Evolutionary conservation across 192 early-diverging fungal species (phyloP).

Genomic region (Podila verticillata): DNA sequence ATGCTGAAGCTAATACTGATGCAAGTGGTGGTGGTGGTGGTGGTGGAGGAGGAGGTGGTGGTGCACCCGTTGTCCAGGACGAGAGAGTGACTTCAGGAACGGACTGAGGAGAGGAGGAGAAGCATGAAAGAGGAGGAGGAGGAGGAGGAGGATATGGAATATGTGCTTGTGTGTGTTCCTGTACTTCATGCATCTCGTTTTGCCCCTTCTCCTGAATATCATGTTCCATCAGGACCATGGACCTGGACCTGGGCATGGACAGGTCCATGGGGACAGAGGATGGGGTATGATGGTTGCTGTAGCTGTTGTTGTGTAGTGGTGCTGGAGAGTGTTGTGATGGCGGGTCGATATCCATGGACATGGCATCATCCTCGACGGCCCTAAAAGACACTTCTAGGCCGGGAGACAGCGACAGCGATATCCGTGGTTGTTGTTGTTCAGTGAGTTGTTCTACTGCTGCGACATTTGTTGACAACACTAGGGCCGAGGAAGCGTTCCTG

Average conservation of each 20-base stretch:
- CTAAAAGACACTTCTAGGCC: neutral
- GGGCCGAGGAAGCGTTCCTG: too few relatives aligned
- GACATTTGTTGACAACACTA: neutral
- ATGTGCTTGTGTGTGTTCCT: too few relatives aligned
- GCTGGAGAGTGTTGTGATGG: too few relatives aligned
- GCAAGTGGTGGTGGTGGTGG: neutral
- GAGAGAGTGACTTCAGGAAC: neutral
- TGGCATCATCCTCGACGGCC: neutral
- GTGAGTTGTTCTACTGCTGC: neutral
- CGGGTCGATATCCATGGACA: conserved; percentile 11
- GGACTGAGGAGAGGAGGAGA: neutral
- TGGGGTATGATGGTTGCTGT: neutral
- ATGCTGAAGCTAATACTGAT: neutral
- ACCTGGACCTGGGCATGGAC: too few relatives aligned
- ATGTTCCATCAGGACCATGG: too few relatives aligned
- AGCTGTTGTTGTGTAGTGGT: neutral
- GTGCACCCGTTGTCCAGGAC: neutral
- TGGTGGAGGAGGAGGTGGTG: neutral
- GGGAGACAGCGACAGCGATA: neutral
- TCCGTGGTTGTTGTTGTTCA: neutral
- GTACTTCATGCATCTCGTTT: too few relatives aligned
- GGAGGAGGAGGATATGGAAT: neutral
- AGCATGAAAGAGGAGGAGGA: neutral
- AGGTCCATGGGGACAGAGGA: too few relatives aligned
- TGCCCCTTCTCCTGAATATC: too few relatives aligned